Base-by-base conservation (phyloP, 305 asterid genomes). In the Fraxinus velutina region DNA sequence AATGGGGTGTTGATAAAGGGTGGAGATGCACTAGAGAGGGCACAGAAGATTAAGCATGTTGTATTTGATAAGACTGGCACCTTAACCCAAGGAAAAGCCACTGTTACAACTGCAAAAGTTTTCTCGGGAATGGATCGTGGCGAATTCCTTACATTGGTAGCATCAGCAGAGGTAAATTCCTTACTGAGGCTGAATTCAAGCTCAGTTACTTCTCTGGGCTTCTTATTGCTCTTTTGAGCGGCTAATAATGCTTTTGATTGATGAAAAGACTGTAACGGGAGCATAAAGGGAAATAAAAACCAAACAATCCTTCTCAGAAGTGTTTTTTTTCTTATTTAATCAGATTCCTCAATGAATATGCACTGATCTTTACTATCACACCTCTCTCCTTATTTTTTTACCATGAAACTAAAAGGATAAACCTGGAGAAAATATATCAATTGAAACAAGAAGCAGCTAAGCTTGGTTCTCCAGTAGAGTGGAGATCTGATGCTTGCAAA, bases 1-100 rank as follows among this genome's bases (percentile, higher is more conserved):
- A 94, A 96, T 81, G 98, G 99, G 29, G 99, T 96, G 84, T 95
- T 96, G 60, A 94, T 96, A 79, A 96, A 96, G 89, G 99, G 98
- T 44, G 99, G 99, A 87, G 97, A 94, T 85, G 99, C 99, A 57
- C 85, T 96, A 89, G 99, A 96, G 88, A 92, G 90, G 87, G 98
- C 99, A 73, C 96, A 94, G 84, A 94, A 94, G 89, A 90, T 94
- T 83, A 88, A 91, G 83, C 85, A 91, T 87, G 98, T 94, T 75
- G 83, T 96, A 84, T 94, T 96, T 86, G 99, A 96, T 78, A 96
- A 96, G 87, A 96, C 99, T 66, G 99, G 99, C 77, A 96, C 98
- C 68, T 88, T 96, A 80, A 96, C 99, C 78, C 99, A 96, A 87
- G 99, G 99, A 77, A 96, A 93, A 87, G 98, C 99, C 83, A 90